A percentile compares a stretch with the other conserved stretches of the same genome.
Conservation (phyloP, 2,329 filamentous ascomycete species). For the Apiospora rasikravindrae region DNA sequence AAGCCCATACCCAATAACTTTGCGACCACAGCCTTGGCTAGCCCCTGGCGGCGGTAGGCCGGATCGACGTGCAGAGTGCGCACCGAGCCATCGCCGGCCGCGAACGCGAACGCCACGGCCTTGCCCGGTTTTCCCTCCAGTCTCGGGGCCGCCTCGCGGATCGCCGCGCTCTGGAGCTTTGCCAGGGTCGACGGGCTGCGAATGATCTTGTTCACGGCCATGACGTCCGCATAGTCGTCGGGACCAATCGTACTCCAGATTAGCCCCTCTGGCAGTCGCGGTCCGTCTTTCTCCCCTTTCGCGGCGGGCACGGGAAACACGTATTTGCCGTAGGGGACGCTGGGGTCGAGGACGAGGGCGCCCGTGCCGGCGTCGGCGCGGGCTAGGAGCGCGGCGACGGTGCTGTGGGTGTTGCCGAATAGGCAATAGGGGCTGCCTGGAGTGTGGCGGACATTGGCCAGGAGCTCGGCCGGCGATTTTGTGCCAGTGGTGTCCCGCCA, state of each 20-base stretch:
- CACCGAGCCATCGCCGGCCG: conserved; percentile 15
- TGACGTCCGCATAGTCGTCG: conserved; percentile 13
- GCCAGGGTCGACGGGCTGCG: conserved; percentile 17
- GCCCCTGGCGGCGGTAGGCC: conserved; percentile 8
- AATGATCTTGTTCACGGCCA: conserved; percentile 19
- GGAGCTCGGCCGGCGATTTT: background rate
- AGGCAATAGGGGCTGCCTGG: conserved; percentile 12
- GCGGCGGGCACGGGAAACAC: conserved; percentile 8
- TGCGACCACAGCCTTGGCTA: conserved; percentile 11
- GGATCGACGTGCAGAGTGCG: conserved; percentile 15
- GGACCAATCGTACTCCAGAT: conserved; percentile 19
- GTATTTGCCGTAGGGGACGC: conserved; percentile 17
- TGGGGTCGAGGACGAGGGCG: background rate
- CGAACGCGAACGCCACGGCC: conserved; percentile 20
- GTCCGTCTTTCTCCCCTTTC: background rate
- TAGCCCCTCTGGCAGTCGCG: background rate
- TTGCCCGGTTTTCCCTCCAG: background rate
- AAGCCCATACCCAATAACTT: conserved; percentile 4
- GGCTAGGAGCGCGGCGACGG: conserved; percentile 12
- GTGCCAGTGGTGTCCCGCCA: background rate
- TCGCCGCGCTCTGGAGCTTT: background rate
- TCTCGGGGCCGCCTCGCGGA: background rate
- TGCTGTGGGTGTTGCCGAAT: conserved; percentile 17
- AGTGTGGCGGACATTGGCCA: background rate
- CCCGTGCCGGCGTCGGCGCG: background rate